Conservation (phyloP, 768 basidiomycete genomes). For the Thelephora aurantiotincta region DNA sequence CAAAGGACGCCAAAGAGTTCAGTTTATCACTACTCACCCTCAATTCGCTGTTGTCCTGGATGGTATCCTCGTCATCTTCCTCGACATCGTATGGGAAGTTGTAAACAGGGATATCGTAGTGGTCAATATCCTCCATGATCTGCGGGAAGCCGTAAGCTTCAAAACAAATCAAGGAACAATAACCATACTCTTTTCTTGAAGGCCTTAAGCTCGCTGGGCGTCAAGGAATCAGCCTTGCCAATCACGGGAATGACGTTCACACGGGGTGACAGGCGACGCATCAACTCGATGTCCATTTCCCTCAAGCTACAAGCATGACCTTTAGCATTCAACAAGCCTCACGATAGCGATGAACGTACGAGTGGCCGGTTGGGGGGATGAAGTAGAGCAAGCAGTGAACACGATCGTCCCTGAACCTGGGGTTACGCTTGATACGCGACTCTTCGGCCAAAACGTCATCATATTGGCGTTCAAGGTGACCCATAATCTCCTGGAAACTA, state of each 20-base stretch:
- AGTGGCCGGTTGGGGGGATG: slow-evolving; percentile 95
- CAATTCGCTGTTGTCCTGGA: slow-evolving; percentile 93
- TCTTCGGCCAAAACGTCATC: slow-evolving; percentile 98
- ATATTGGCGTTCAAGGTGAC: slow-evolving; percentile 95
- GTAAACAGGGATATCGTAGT: slow-evolving; percentile 96
- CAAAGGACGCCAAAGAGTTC: not conserved
- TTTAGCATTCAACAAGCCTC: slow-evolving; percentile 1
- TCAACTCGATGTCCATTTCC: slow-evolving; percentile 98
- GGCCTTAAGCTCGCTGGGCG: slow-evolving; percentile 79
- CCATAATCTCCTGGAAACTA: slow-evolving; percentile 95
- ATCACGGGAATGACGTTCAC: slow-evolving; percentile 98
- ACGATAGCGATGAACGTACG: slow-evolving; percentile 41
- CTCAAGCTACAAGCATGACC: slow-evolving; percentile 41
- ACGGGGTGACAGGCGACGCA: slow-evolving; percentile 93
- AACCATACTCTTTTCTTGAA: slow-evolving; percentile 83
- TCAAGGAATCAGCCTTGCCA: slow-evolving; percentile 93
- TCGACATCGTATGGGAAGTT: slow-evolving; percentile 99
- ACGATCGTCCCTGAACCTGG: slow-evolving; percentile 96
- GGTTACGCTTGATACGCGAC: slow-evolving; percentile 98
- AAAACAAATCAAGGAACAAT: not conserved
- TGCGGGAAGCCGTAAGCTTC: slow-evolving; percentile 18
- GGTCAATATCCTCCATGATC: slow-evolving; percentile 99
- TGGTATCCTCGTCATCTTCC: slow-evolving; percentile 98
- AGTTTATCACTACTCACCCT: slow-evolving; percentile 34
- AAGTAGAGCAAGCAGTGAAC: slow-evolving; percentile 96